These are phyloP conservation scores for Globisporangium radiosum DNA, from an alignment of 352 stramenopile species.

Conservation along the genomic window DNA sequence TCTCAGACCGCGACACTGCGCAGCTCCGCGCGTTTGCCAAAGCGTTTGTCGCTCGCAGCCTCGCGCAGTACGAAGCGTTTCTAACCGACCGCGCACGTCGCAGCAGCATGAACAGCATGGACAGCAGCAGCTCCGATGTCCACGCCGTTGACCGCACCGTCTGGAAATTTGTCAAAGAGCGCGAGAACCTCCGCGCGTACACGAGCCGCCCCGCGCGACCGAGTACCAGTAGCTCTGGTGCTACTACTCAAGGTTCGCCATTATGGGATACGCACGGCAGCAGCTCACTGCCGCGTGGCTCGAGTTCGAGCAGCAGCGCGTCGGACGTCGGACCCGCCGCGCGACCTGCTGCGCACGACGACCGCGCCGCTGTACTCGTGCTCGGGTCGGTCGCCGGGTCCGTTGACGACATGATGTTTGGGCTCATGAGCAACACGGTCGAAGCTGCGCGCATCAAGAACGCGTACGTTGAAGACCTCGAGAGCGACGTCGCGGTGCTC, in stretches of 20 bases:
- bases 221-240: neutral
- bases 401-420: slow-evolving; percentile 40
- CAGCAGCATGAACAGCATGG: neutral
- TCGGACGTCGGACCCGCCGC: neutral
- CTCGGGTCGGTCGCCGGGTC: slow-evolving; percentile 24
- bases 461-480: slow-evolving; percentile 36
- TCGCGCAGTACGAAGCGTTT: slow-evolving; percentile 7
- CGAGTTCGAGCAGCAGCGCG: neutral
- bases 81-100: neutral
- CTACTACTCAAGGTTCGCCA: too few species aligned
- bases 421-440: slow-evolving; percentile 22
- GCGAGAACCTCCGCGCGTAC: slow-evolving; percentile 4
- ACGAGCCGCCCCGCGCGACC: neutral
- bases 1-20: slow-evolving; percentile 1
- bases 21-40: slow-evolving; percentile 2
- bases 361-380: slow-evolving; percentile 19
- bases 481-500: slow-evolving; percentile 39
- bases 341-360: neutral
- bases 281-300: neutral
- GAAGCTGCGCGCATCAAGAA: slow-evolving; percentile 29
- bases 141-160: neutral
- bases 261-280: neutral
- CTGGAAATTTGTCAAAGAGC: slow-evolving; percentile 6
- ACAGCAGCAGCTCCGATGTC: too few species aligned
- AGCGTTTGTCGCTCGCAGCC: neutral